These are phyloP conservation scores for Fusarium neocosmosporiellum DNA, from an alignment of 2,329 filamentous ascomycete species.

Conservation along the genomic window DNA sequence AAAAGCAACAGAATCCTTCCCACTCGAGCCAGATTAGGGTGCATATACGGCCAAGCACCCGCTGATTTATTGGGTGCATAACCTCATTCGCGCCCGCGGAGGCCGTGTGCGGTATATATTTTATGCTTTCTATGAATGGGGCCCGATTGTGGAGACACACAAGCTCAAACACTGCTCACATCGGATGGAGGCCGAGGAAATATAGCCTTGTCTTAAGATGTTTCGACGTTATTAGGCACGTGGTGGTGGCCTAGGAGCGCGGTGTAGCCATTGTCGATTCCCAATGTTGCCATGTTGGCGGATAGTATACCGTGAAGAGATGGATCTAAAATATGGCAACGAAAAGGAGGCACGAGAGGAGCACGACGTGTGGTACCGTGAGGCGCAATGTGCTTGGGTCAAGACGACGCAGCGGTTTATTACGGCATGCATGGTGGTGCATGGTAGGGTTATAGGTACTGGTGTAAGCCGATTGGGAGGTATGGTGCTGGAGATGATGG, in stretches of 20 bases:
- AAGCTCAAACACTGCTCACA: neutral
- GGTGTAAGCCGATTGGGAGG: neutral
- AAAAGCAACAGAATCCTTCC: neutral
- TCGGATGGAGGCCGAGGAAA: neutral
- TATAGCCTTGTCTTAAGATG: neutral
- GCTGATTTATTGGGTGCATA: neutral
- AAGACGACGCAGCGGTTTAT: neutral
- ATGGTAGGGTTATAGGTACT: neutral
- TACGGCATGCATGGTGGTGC: neutral
- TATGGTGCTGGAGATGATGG: neutral
- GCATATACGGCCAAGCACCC: neutral
- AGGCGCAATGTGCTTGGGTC: neutral
- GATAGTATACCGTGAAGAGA: slow-evolving; percentile 1
- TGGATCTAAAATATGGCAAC: neutral
- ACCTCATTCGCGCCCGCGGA: neutral
- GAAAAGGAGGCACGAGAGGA: neutral
- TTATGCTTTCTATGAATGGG: neutral
- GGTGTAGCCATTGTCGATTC: neutral
- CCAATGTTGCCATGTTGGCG: neutral
- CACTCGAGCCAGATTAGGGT: neutral
- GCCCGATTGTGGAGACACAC: neutral
- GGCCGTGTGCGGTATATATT: neutral
- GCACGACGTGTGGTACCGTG: neutral
- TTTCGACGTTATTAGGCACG: neutral
- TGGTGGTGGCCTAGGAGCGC: neutral